Evolutionary conservation across 164 flowering plant genomes (phyloP), one percentile per base, ranked within the genome.

Genomic region (Liriodendron chinense): DNA sequence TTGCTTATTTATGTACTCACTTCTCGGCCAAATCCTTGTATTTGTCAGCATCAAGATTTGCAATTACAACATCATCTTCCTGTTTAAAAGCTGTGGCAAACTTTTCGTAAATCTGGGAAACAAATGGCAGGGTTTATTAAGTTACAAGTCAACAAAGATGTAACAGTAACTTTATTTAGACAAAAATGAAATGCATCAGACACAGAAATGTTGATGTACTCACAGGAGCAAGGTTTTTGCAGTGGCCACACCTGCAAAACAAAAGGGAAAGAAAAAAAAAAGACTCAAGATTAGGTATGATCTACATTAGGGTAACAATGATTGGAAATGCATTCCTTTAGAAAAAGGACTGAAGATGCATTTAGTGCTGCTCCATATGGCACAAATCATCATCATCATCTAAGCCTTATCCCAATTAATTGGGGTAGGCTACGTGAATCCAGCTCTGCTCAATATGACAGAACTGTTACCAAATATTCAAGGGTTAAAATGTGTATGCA

Each of bases 141-240:
- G 25, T 24, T 13, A 61, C 14, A 23, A n/a, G 28, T 9, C 22
- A n/a, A 18, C 57, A 74, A n/a, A 47, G 12, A 43, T 59, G 56
- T 62, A 12, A 34, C 28, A 34, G 22, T 25, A 18, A 10, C n/a
- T 16, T 61, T 63, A 22, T 22, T 12, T 25, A 65, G 16, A 24
- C 68, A 65, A 23, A 65, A 24, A 14, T 49, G 59, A 16, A 23
- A 63, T 64, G n/a, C 26, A 10, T 57, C 9, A 25, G 24, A 4
- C 43, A 21, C 26, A 48, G 9, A 63, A n/a, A 12, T 53, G 70
- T 28, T 23, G 12, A 48, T 43, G 61, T 25, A 85, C 98, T 87
- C 84, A 96, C 98, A 75, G 98, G 97, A 84, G 98, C 99, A 82
- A 96, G 98, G 78, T 72, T 80, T 80, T 96, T 91, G 91, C 99